These are phyloP conservation scores for Rutstroemia sp. DNA, from an alignment of 2,329 filamentous ascomycete species.

Conservation along the genomic window DNA sequence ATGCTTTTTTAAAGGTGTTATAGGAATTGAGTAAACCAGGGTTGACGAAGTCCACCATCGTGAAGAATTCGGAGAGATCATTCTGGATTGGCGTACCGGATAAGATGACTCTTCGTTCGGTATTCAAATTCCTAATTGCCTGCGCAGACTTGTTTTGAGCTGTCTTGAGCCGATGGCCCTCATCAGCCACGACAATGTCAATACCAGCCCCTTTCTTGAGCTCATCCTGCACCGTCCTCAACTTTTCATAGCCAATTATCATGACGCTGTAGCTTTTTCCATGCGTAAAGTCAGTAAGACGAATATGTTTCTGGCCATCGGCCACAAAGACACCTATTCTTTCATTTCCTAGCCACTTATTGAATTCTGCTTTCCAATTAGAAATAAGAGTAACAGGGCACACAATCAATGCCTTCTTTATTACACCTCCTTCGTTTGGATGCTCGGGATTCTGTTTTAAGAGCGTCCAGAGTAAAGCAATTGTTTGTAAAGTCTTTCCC, in stretches of 20 bases:
- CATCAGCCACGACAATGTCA: conserved; percentile 91
- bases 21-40: conserved; percentile 90
- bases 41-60: conserved; percentile 84
- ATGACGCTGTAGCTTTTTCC: conserved; percentile 62
- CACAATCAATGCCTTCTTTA: conserved; percentile 65
- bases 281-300: conserved; percentile 60
- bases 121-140: conserved; percentile 84
- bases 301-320: conserved; percentile 47
- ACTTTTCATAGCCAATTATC: conserved; percentile 68
- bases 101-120: conserved; percentile 34
- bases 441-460: conserved; percentile 64
- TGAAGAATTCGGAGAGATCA: conserved; percentile 91
- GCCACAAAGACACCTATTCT: conserved; percentile 61
- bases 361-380: conserved; percentile 68
- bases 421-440: conserved; percentile 45
- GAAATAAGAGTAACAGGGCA: conserved; percentile 66
- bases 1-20: conserved; percentile 91
- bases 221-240: conserved; percentile 57
- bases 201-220: conserved; percentile 55
- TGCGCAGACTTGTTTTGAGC: conserved; percentile 88
- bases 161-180: conserved; percentile 96
- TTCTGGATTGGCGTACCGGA: conserved; percentile 90
- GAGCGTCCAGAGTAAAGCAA: conserved; percentile 63
- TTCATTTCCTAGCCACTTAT: conserved; percentile 67
- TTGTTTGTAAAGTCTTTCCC: conserved; percentile 68